Base-by-base conservation (phyloP, 768 basidiomycete species). In the Agrocybe chaxingu region DNA sequence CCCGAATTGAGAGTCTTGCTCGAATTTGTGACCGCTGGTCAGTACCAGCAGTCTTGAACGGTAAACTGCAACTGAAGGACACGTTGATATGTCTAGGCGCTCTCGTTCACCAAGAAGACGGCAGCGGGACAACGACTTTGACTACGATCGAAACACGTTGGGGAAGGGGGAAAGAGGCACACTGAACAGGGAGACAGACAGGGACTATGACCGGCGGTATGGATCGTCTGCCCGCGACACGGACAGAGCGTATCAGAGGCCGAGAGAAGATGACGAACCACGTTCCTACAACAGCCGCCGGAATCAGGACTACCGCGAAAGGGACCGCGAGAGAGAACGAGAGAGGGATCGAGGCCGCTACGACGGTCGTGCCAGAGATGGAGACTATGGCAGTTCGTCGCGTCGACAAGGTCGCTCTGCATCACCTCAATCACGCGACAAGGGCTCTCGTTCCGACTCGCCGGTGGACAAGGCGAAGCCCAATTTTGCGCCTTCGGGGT, bases 401-500 rank as follows among this genome's bases (percentile, higher is more conserved):
- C 58, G 57, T 18, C 47, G 52, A 19, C 54, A 54, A 53, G 62
- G 72, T 45, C 82, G 87, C 31, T 89, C 87, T 33, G 82, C 80
- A 3, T 88, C 86, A 6, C 85, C 83, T n/a, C 71, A 63, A 8
- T 67, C 69, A 12, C 70, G 66, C 36, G 71, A 71, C 31, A 59
- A 58, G 31, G 63, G 61, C 3, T 77, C 80, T 1, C 71, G 68
- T 35, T 79, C 81, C 4, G 69, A 67, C 35, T 75, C 73, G 8
- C 73, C 71, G 7, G 54, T 47, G 32, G 68, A 67, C 60, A 88
- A 88, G 62, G 71, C 81, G 4, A 93, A 96, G 70, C 95, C 97
- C 8, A 95, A 97, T 63, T 98, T 96, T 65, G 79, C 72, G 11
- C 79, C 80, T 4, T 97, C 93, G 13, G 97, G 97, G 9, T 75